Base-by-base conservation (phyloP, 164 flowering plant genomes). In the Pachysandra terminalis region DNA sequence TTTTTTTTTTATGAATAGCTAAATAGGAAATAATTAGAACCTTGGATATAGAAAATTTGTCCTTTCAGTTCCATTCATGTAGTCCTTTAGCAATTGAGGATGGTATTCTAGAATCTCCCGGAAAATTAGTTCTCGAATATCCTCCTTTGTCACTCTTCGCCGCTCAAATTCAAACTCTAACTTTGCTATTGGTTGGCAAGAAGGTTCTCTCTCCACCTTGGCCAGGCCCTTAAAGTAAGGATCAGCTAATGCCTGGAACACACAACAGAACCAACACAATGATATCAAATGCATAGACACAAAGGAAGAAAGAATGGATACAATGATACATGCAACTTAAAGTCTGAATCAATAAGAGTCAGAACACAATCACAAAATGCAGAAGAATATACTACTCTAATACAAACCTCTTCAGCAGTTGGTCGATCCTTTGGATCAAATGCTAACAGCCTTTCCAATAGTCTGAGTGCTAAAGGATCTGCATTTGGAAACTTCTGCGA, bases 121-220 rank as follows among this genome's bases (percentile, higher is more conserved):
- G 71, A 85, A 93, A 59, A 93, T 90, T 45, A 93, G 75, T 71
- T 93, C 96, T 19, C 93, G 68, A 21, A 93, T 81, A 67, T 93
- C 98, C 65, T 93, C 98, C 74, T 91, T 93, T 32, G 97, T 85
- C 19, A 86, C 87, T 69, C 89, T 82, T 59, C 93, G 75, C 75
- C 96, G 87, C 82, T 93, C 98, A 81, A 93, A 93, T 72, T 93
- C 98, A 72, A 93, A 93, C 75, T 93, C 98, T 79, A 93, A 78
- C 71, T 90, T 93, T 51, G 90, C 75, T 55, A 90, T 87, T 52
- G 93, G 96, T 61, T 85, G 96, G 70, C 93, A 85, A n/a, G 95
- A 90, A 27, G 96, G 98, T 73, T 93, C 98, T 65, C 96, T 84
- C 71, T 93, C 96, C 56, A 85, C 87, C 70, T 79, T 90, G 16